Conservation (phyloP, 805 yeast genomes). For the Barnettozyma siamensis region DNA sequence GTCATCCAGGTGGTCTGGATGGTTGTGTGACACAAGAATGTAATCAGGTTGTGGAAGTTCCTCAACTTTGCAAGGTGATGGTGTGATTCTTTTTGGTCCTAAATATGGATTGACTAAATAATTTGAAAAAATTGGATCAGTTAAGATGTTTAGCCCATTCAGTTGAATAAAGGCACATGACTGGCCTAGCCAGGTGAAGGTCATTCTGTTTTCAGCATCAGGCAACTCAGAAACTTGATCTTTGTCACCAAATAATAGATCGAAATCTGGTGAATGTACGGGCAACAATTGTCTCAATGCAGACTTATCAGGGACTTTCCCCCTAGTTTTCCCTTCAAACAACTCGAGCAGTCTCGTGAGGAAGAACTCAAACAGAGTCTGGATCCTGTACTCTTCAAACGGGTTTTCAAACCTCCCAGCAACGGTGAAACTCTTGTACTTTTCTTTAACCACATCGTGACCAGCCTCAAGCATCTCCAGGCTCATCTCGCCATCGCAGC, state of each 20-base stretch:
- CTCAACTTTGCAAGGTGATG: constrained; percentile 61
- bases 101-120: constrained; percentile 53
- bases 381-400: constrained; percentile 83
- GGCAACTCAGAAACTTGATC: constrained; percentile 28
- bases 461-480: constrained; percentile 3
- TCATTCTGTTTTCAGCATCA: constrained; percentile 38
- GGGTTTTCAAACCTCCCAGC: constrained; percentile 88
- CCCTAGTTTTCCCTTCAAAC: constrained; percentile 52
- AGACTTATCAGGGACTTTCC: constrained; percentile 45
- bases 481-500: neutral
- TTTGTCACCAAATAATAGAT: constrained; percentile 14
- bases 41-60: constrained; percentile 66
- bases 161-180: constrained; percentile 74
- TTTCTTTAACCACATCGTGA: constrained; percentile 20
- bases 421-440: constrained; percentile 45
- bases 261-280: constrained; percentile 42
- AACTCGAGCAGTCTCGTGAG: constrained; percentile 67
- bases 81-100: constrained; percentile 83
- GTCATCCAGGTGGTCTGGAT: constrained; percentile 88
- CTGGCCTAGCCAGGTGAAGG: constrained; percentile 92
- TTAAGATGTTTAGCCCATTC: constrained; percentile 64
- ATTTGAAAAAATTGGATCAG: constrained; percentile 79
- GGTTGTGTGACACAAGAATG: constrained; percentile 85
- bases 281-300: constrained; percentile 57
- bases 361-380: constrained; percentile 81